phyloP scores from a whole-genome alignment of 1,284 basidiomycete genomes.

The Puccinia polysora region DNA sequence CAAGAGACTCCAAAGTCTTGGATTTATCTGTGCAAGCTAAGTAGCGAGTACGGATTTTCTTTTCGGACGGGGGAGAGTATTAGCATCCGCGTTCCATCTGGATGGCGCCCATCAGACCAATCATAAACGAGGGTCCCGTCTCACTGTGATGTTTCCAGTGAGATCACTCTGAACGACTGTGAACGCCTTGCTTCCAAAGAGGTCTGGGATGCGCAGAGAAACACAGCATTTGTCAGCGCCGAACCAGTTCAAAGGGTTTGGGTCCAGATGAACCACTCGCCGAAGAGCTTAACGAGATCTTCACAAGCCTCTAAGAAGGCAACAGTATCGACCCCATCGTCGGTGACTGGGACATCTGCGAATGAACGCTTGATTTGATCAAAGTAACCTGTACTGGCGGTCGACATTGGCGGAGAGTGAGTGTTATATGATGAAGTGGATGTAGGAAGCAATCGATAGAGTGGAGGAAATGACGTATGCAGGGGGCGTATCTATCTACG shows the following conservation, averaged over 20 bases:
- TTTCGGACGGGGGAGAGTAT: too few relatives aligned
- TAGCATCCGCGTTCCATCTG: background rate
- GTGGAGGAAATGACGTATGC: too few relatives aligned
- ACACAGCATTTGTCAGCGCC: too few relatives aligned
- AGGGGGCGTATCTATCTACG: too few relatives aligned
- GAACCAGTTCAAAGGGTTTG: too few relatives aligned
- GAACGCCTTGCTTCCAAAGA: slow-evolving; percentile 84
- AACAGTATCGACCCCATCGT: slow-evolving; percentile 79
- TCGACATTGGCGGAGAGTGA: slow-evolving; percentile 46
- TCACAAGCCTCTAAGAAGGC: slow-evolving; percentile 83
- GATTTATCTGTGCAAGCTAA: slow-evolving; percentile 64
- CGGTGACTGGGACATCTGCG: slow-evolving; percentile 74
- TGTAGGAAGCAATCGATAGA: too few relatives aligned
- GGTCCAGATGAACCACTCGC: slow-evolving; percentile 56
- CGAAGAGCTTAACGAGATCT: slow-evolving; percentile 84
- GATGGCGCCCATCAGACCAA: background rate
- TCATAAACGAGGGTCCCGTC: background rate
- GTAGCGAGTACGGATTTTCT: slow-evolving; percentile 82
- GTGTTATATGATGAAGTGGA: too few relatives aligned
- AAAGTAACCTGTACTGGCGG: slow-evolving; percentile 9
- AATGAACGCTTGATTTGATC: slow-evolving; percentile 48
- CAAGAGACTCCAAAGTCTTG: slow-evolving; percentile 75
- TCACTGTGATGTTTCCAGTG: slow-evolving; percentile 73
- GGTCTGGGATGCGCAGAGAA: slow-evolving; percentile 45
- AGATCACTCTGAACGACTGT: slow-evolving; percentile 78